These are phyloP conservation scores for Panicum miliaceum DNA, from an alignment of 176 grass and related monocot species.

Conservation along the genomic window DNA sequence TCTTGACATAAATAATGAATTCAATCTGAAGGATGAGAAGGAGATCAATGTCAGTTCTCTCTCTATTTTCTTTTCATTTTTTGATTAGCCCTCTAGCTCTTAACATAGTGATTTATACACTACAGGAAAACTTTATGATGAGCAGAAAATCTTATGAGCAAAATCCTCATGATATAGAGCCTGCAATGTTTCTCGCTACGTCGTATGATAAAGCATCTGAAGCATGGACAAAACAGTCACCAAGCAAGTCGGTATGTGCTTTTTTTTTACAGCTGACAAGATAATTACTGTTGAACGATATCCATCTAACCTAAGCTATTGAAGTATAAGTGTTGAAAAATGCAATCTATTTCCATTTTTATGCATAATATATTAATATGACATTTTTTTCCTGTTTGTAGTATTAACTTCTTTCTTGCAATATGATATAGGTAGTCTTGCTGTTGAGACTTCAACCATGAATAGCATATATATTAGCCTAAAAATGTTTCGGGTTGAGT, in stretches of 20 bases:
- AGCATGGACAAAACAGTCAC: constrained; percentile 88
- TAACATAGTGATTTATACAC: constrained; percentile 28
- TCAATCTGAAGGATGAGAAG: constrained; percentile 78
- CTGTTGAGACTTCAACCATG: not conserved
- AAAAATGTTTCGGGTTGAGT: not conserved
- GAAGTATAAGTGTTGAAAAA: constrained; percentile 12
- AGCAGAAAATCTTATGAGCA: constrained; percentile 78
- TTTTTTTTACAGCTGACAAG: constrained; percentile 23
- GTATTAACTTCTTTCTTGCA: constrained; percentile 6
- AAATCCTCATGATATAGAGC: constrained; percentile 72
- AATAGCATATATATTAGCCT: constrained; percentile 13
- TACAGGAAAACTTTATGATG: constrained; percentile 81
- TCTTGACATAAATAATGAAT: constrained; percentile 93
- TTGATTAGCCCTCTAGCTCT: constrained; percentile 26
- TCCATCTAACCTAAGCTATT: constrained; percentile 7
- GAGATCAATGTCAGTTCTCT: constrained; percentile 75
- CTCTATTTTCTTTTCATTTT: constrained; percentile 22
- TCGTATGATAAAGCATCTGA: constrained; percentile 95
- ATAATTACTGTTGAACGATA: not conserved
- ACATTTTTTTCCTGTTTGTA: not conserved
- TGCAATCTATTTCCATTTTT: constrained; percentile 20
- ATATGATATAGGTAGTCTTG: constrained; percentile 5
- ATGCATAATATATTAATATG: not conserved
- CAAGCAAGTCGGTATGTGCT: constrained; percentile 73
- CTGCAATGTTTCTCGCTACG: constrained; percentile 85